Evolutionary conservation across 352 stramenopile genomes (phyloP), one percentile per base, ranked within the genome.

Genomic region (Phytophthora megakarya): DNA sequence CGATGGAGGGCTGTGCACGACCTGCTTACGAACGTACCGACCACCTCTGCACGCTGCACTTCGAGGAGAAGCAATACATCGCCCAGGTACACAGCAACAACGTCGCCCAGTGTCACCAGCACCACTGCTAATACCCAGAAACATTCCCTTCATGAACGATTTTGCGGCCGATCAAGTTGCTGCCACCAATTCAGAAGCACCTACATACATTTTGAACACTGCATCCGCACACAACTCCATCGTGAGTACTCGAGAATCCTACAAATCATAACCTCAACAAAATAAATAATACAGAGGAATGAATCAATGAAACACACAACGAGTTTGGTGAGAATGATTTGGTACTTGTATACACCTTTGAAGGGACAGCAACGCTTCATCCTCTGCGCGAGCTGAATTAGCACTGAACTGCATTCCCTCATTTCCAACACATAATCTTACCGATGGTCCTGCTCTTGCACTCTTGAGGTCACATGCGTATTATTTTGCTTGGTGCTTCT

Each of bases 1-100:
- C 56, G 3, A 73, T 91, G 32, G 75, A 78, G 13, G 77, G 81
- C 48, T 97, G 89, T 69, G 68, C 71, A 16, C 71, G 73, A 25
- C 76, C 75, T 3, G 78, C 76, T 10, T 88, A 88, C 56, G 78
- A 84, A 33, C 76, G 76, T 46, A 84, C 75, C 12, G 67, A 78
- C 19, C 78, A 82, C 60, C 56, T 82, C 28, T 86, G 77, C 66
- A 82, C 70, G 30, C 50, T 82, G n/a, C 75, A 84, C 64, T 81
- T 78, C 51, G 73, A 81, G 61, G 67, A 73, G 43, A 72, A 75
- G 45, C 73, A 81, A 35, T 71, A 73, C 49, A 74, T 72, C 32
- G 22, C 39, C 28, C 65, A 61, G 22, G 16, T 61, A 10, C 68
- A 72, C 39, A 61, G 21, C 54, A 59, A 42, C 58, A 68, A 56